Conservation (phyloP, 2,329 filamentous ascomycete species). For the Alternaria rosae region DNA sequence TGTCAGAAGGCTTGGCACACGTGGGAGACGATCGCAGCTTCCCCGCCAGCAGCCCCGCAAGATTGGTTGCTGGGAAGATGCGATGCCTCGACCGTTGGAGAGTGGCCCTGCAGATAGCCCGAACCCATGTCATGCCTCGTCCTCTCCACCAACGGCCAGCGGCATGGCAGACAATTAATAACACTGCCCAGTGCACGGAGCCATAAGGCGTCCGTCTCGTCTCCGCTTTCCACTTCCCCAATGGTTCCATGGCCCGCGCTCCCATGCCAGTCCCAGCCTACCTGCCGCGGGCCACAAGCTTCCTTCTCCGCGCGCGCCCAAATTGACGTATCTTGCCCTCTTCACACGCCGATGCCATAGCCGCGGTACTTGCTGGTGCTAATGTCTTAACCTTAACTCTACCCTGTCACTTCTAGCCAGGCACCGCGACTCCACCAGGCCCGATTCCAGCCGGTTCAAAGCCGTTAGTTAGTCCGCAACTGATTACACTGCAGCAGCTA, state of each 20-base stretch:
- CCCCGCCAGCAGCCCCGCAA: conserved; percentile 17
- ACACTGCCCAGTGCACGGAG: conserved; percentile 8
- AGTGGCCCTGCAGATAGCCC: conserved; percentile 3
- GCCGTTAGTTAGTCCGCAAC: conserved; percentile 16
- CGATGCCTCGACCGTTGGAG: not conserved
- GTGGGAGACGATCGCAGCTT: conserved; percentile 17
- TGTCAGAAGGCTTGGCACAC: conserved; percentile 19
- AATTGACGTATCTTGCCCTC: conserved; percentile 3
- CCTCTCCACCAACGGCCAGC: conserved; percentile 1
- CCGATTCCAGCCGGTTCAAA: conserved; percentile 21
- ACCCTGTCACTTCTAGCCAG: conserved; percentile 23
- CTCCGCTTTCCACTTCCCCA: conserved; percentile 23
- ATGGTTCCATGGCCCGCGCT: conserved; percentile 18
- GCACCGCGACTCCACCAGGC: conserved; percentile 6
- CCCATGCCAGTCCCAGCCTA: conserved; percentile 1
- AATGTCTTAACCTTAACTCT: conserved; percentile 12
- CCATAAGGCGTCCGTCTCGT: conserved; percentile 10
- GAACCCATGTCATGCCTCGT: not conserved
- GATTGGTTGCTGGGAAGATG: conserved; percentile 6
- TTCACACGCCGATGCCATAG: not conserved
- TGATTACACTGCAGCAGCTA: conserved; percentile 40
- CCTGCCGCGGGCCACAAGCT: conserved; percentile 7
- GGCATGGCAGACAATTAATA: not conserved
- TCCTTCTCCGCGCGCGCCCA: conserved; percentile 8
- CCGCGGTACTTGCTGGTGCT: not conserved